Evolutionary conservation across 1,139 yeast genomes (phyloP).

Genomic region (Chernovozyma aurita): DNA sequence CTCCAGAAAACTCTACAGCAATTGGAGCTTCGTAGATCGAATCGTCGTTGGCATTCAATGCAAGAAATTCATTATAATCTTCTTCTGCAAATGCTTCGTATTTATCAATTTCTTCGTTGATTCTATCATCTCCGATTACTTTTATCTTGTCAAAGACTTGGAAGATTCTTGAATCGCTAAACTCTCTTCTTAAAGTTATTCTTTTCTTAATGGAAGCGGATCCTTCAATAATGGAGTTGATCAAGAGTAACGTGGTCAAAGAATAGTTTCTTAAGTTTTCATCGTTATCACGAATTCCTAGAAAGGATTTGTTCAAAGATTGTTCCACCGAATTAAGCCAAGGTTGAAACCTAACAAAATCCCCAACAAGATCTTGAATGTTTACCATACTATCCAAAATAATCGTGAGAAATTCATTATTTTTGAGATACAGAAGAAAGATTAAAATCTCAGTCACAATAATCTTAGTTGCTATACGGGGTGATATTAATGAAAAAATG

Average conservation of each 20-base stretch:
- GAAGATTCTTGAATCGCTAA: conserved; percentile 37
- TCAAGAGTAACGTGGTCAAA: conserved; percentile 40
- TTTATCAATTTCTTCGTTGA: conserved; percentile 42
- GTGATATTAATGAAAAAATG: conserved; percentile 36
- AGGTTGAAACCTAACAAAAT: conserved; percentile 35
- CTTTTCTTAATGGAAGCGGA: conserved; percentile 28
- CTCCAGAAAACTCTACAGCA: not conserved
- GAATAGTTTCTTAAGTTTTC: conserved; percentile 35
- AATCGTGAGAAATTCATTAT: conserved; percentile 20
- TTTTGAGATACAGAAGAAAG: conserved; percentile 27
- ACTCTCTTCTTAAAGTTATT: conserved; percentile 32
- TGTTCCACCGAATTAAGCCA: conserved; percentile 37
- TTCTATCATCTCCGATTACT: conserved; percentile 32
- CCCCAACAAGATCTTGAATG: conserved; percentile 35
- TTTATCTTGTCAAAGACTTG: conserved; percentile 36
- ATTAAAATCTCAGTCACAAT: conserved; percentile 42
- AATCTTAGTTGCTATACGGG: conserved; percentile 37
- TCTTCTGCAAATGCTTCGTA: conserved; percentile 40
- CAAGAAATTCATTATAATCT: conserved; percentile 26
- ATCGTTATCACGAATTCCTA: conserved; percentile 26
- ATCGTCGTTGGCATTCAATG: not conserved
- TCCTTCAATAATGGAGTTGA: conserved; percentile 39
- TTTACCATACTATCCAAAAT: conserved; percentile 31
- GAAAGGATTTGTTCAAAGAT: conserved; percentile 14
- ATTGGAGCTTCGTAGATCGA: not conserved